Percentiles rank a stretch among this genome's conserved stretches.
Evolutionary conservation across 345 rosid species (phyloP).

Genomic region (Erodium maritimum): DNA sequence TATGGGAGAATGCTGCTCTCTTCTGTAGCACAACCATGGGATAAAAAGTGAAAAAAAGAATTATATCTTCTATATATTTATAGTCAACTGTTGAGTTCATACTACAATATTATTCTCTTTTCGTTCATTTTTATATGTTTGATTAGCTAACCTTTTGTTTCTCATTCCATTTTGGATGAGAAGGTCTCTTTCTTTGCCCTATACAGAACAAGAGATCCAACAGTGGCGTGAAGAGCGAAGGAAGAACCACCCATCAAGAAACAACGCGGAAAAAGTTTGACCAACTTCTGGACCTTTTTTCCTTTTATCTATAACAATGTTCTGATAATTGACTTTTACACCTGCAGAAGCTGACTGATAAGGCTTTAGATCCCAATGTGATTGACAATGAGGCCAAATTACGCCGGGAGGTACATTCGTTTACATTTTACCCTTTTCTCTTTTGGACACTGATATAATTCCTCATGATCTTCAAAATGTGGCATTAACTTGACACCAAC

Average conservation of each 20-base stretch:
- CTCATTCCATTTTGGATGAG: constrained; percentile 1
- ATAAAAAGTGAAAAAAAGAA: too few species aligned
- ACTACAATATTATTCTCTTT: not conserved
- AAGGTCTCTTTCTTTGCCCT: constrained; percentile 31
- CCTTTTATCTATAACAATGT: constrained; percentile 2
- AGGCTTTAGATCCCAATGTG: constrained; percentile 13
- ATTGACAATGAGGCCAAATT: constrained; percentile 34
- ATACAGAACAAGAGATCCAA: constrained; percentile 57
- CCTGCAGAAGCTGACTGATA: constrained; percentile 40
- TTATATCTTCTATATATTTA: too few species aligned
- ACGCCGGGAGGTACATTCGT: constrained; percentile 51
- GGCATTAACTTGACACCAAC: not conserved
- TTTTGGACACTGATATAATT: not conserved
- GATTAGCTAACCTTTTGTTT: not conserved
- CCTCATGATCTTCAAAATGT: not conserved
- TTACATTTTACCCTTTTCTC: not conserved
- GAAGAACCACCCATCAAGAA: constrained; percentile 58
- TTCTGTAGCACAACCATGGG: too few species aligned
- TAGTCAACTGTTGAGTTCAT: not conserved
- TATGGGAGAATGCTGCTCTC: too few species aligned
- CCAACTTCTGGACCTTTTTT: constrained; percentile 8
- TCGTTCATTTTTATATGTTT: not conserved
- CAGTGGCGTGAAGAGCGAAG: constrained; percentile 77
- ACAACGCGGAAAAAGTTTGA: constrained; percentile 47
- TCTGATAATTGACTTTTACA: constrained; percentile 13